Evolutionary conservation across 73 alveolate species (phyloP), one percentile per base, ranked within the genome.

Genomic region (Halteria grandinella): DNA sequence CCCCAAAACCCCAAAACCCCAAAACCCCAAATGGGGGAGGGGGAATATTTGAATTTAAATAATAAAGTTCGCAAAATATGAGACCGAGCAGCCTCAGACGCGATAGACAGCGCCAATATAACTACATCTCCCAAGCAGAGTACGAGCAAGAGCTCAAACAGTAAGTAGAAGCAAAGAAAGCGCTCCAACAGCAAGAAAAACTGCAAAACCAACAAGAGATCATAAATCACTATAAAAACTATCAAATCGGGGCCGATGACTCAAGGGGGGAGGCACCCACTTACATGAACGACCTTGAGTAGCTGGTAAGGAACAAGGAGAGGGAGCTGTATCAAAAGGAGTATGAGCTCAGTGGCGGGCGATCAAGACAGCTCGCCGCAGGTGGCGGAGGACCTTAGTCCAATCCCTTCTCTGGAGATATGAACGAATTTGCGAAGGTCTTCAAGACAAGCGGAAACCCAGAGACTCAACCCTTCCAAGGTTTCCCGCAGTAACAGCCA

Each of bases 181-280:
- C 62, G 24, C 27, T 17, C 11, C 50, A 62, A 24, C 12, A 39
- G 45, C 25, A 62, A 27, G 78, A 62, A 21, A 36, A 41, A 20
- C n/a, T 62, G 41, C 24, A 62, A 43, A 39, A 36, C n/a, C 24
- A 62, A 21, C 62, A 62, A 21, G 78, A 62, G 23, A 62, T 62
- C 4, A 18, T 62, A 34, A 41, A 62, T 41, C 78, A 62, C 27
- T 62, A 62, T 41, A 62, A 62, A 27, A 62, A 62, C 45, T 62
- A 62, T 62, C 62, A 62, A 62, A 14, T 62, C 29, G 78, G 78
- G 7, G 78, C 63, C 8, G 78, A 62, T 62, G 60, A 17, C 25
- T 12, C 18, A 15, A 41, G 62, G 23, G 78, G 78, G 4, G 78
- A 62, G n/a, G 25, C 36, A 12, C 49, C 78, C 6, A 34, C 17